Conservation (phyloP, 2,329 filamentous ascomycete species). For the Fusarium multiceps region DNA sequence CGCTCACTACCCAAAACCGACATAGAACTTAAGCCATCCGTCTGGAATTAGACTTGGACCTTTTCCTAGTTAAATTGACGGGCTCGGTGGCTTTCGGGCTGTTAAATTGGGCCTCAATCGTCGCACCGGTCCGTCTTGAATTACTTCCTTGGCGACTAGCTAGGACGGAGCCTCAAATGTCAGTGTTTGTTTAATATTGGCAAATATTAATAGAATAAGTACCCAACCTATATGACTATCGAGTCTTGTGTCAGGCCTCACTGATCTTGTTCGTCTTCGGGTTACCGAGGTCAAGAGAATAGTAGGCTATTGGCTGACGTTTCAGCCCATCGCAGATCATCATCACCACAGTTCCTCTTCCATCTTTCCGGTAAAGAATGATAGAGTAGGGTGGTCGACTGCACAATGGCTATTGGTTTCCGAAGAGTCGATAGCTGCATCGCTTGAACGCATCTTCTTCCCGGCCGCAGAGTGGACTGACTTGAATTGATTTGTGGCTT, state of each 20-base stretch:
- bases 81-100: neutral
- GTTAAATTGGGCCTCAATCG: neutral
- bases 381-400: neutral
- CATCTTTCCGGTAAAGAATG: neutral
- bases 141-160: constrained; percentile 1
- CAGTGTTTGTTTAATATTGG: neutral
- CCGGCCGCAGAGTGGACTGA: constrained; percentile 27
- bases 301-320: constrained; percentile 34
- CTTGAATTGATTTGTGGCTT: constrained; percentile 20
- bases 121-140: neutral
- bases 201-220: neutral
- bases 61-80: neutral
- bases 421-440: constrained; percentile 15
- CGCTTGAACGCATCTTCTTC: constrained; percentile 22
- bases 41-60: neutral
- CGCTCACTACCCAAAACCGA: constrained; percentile 3
- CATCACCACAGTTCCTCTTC: neutral
- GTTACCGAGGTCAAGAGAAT: neutral
- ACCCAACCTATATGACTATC: neutral
- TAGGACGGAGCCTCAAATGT: neutral
- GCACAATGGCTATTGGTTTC: constrained; percentile 31
- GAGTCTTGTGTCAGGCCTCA: constrained; percentile 8
- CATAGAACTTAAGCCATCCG: neutral
- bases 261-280: neutral
- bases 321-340: constrained; percentile 41